phyloP scores from a whole-genome alignment of 768 basidiomycete genomes.

The Naganishia randhawae region DNA sequence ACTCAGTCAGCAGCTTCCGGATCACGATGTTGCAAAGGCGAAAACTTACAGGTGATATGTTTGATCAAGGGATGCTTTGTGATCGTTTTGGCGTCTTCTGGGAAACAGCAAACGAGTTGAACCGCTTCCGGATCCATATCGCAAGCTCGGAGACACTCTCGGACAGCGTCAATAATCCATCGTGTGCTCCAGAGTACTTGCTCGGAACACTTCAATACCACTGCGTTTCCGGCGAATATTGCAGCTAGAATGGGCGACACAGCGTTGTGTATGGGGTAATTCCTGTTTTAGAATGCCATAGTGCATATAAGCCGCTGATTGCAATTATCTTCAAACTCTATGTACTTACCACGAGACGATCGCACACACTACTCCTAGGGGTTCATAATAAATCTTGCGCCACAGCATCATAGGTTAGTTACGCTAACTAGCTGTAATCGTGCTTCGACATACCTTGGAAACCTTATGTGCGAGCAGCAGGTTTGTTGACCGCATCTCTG shows the following conservation, averaged over 20 bases:
- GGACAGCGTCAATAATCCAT: slow-evolving; percentile 70
- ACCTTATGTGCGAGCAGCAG: slow-evolving; percentile 52
- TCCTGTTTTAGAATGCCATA: slow-evolving; percentile 29
- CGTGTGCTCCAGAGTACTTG: slow-evolving; percentile 80
- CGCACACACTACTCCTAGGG: slow-evolving; percentile 84
- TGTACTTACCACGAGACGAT: slow-evolving; percentile 69
- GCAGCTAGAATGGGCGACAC: slow-evolving; percentile 89
- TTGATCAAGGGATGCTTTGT: slow-evolving; percentile 73
- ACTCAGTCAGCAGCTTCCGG: not conserved
- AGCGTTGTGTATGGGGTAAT: slow-evolving; percentile 69
- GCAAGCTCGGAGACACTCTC: slow-evolving; percentile 69
- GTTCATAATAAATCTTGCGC: slow-evolving; percentile 64
- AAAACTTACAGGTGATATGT: slow-evolving; percentile 67
- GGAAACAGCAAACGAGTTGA: slow-evolving; percentile 88
- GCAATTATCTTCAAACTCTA: no score
- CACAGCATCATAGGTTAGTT: not conserved
- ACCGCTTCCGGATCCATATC: slow-evolving; percentile 80
- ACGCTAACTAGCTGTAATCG: not conserved
- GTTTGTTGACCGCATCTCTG: slow-evolving; percentile 63
- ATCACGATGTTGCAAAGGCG: not conserved
- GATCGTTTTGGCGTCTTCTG: slow-evolving; percentile 75
- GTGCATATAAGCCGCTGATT: not conserved
- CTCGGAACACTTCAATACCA: slow-evolving; percentile 71
- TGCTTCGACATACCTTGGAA: slow-evolving; percentile 39
- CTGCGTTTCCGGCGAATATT: slow-evolving; percentile 82